A percentile compares a stretch with the other conserved stretches of the same genome.
phyloP scores from a whole-genome alignment of 1,284 basidiomycete genomes.

The Wallemia hederae region DNA sequence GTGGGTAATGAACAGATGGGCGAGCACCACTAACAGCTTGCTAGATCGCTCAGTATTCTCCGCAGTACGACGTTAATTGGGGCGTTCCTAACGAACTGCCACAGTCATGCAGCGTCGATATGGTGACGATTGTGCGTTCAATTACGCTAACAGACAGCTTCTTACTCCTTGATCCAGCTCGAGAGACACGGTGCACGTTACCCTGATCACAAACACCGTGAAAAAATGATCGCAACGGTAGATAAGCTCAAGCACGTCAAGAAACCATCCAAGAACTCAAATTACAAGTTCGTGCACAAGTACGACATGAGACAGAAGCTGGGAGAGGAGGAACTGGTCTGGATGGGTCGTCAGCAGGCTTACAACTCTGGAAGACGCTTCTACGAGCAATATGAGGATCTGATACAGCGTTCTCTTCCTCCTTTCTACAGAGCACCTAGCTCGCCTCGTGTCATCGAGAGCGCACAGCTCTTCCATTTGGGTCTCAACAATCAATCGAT shows the following conservation, averaged over 20 bases:
- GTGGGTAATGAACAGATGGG: not conserved
- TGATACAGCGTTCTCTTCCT: not conserved
- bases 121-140: not conserved
- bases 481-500: slow-evolving; percentile 2
- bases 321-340: slow-evolving; percentile 4
- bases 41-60: slow-evolving; percentile 9
- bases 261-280: slow-evolving; percentile 2
- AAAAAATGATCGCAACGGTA: slow-evolving; percentile 3
- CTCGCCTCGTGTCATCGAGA: slow-evolving; percentile 6
- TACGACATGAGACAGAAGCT: not conserved
- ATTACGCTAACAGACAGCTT: not conserved
- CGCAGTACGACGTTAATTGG: not conserved
- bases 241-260: slow-evolving; percentile 3
- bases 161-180: not conserved
- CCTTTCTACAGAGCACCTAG: slow-evolving; percentile 2
- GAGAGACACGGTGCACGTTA: slow-evolving; percentile 6
- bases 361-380: slow-evolving; percentile 2
- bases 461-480: slow-evolving; percentile 4
- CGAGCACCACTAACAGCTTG: not conserved
- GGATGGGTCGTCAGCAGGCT: slow-evolving; percentile 5
- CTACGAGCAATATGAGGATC: slow-evolving; percentile 1
- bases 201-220: slow-evolving; percentile 4
- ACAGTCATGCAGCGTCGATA: not conserved
- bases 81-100: not conserved
- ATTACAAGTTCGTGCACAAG: not conserved